Percentiles rank a stretch among this genome's conserved stretches.
Conservation (phyloP, 495 filamentous ascomycete genomes). For the Evernia prunastri region DNA sequence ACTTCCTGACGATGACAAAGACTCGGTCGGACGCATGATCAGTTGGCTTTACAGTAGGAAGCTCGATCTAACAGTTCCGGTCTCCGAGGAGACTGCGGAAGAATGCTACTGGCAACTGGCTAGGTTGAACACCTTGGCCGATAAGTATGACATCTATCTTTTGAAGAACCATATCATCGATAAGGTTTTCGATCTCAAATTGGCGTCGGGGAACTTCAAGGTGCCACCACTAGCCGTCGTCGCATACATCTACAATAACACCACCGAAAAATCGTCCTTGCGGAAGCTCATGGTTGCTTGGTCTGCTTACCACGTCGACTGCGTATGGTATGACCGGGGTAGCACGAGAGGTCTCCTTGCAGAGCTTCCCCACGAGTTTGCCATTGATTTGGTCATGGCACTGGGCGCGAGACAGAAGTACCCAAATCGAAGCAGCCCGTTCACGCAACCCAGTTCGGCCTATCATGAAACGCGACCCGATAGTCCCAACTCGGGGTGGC, state of each 20-base stretch:
- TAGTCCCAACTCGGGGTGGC: no score
- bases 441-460: neutral
- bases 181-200: neutral
- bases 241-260: neutral
- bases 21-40: slow-evolving; percentile 11
- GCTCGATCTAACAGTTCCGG: neutral
- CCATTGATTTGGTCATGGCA: slow-evolving; percentile 1
- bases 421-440: neutral
- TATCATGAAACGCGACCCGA: neutral
- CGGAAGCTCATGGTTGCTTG: slow-evolving; percentile 5
- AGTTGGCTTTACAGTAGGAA: slow-evolving; percentile 18
- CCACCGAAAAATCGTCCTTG: neutral
- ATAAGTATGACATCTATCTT: slow-evolving; percentile 2
- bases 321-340: neutral
- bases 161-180: slow-evolving; percentile 10
- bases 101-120: slow-evolving; percentile 1
- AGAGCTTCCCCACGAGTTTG: neutral
- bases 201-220: neutral
- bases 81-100: neutral
- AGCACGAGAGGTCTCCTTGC: neutral
- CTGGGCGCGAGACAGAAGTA: neutral
- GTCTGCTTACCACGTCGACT: neutral
- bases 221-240: neutral
- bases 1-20: slow-evolving; percentile 18
- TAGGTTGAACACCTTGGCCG: slow-evolving; percentile 13